Evolutionary conservation across 2,329 filamentous ascomycete genomes (phyloP), one percentile per base, ranked within the genome.

Genomic region (Lachnellula cervina): DNA sequence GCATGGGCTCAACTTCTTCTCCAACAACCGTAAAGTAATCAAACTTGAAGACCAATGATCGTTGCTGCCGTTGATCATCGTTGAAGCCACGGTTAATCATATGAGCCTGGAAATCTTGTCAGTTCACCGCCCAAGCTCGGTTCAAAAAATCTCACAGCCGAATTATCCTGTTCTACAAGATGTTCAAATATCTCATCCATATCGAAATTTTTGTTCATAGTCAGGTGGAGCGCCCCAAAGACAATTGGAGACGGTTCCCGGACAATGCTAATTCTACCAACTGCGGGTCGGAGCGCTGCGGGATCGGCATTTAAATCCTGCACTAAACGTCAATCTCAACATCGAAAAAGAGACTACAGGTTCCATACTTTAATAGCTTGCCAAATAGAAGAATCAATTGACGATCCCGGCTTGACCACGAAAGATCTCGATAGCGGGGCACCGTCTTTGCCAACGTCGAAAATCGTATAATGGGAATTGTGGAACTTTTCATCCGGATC

Each of bases 1-100:
- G 73, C 63, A 82, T 80, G 0, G 83, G 82, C 34, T 75, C 73
- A 42, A 82, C 76, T 4, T 76, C 77, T 4, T 80, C 74, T 1
- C 77, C 79, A 13, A 86, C 76, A 6, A 84, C 74, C 5, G 82
- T 86, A 64, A 83, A 85, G 65, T 85, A 86, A 61, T 86, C 84
- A 66, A 86, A 84, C 43, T 76, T 80, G 65, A 86, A 85, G 60
- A 84, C 78, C 66, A 85, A 84, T 7, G 77, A 80, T 6, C 78
- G 73, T 61, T 81, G 81, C 13, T 76, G 77, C 7, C 78, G 70
- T 4, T 70, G 64, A 28, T 77, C 72, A 2, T 68, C 59, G 16
- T 56, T 51, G 47, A 64, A 67, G 4, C 61, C 58, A 34, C 66
- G 59, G 19, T 55, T 42, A 6, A 42, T 37, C 11, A 62, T 55